Evolutionary conservation across 208 protist genomes (phyloP), one percentile per base, ranked within the genome.

Genomic region (Crithidia thermophila): DNA sequence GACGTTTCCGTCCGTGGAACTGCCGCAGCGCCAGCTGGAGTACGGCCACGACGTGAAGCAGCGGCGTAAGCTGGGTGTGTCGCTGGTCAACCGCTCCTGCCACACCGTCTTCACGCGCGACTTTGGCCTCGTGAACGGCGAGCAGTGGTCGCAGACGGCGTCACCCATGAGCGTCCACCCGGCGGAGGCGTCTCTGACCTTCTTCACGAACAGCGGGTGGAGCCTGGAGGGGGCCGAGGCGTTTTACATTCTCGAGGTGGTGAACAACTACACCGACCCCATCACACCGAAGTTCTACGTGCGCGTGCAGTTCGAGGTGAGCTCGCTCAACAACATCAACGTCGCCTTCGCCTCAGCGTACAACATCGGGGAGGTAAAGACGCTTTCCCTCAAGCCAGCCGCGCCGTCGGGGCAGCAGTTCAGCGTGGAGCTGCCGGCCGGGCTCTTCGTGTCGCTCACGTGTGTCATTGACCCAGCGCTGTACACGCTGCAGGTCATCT

Each of bases 141-240:
- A 64, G 30, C 77, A 81, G 61, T 90, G 82, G 75, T 27, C 67
- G 25, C 37, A 77, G 52, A 85, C 83, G 37, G 50, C 80, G 14
- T 73, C 56, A 25, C 72, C 84, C 16, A 77, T 82, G 56, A 11
- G 28, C n/a, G 63, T 94, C 25, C 45, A 82, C 39, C 82, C 86
- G 11, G 52, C 60, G 8, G 69, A 87, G 42, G 85, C 85, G 0
- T 92, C 82, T 27, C 74, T 94, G 14, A 81, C 71, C 11, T 76
- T 83, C 43, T 92, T 90, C 67, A 90, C 82, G 9, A 92, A 88
- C 71, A 50, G 43, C 36, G 62, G 49, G 31, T 88, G 85, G 84
- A 90, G 82, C 62, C 60, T 92, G 6, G 79, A 81, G 34, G 89
- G 86, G 4, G 89, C 84, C 40, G 84, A 92, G 62, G 85, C 56